These are phyloP conservation scores for Inga laurina DNA, from an alignment of 306 rosid species.

Conservation along the genomic window DNA sequence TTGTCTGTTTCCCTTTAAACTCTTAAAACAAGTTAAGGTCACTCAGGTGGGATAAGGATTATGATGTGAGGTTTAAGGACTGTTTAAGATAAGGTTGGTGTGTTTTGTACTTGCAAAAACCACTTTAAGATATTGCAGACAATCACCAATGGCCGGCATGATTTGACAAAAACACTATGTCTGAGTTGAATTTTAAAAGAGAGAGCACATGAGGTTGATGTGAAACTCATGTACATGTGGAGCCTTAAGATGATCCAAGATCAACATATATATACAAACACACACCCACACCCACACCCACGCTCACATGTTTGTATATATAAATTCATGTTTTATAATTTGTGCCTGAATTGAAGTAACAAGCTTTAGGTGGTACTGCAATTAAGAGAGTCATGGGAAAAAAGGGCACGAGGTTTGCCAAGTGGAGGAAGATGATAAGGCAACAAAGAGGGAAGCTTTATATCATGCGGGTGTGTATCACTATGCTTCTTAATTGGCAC, in stretches of 20 bases:
- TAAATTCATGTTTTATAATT: slow-evolving; percentile 31
- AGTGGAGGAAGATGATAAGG: slow-evolving; percentile 73
- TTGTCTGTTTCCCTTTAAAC: slow-evolving; percentile 20
- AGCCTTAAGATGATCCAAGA: slow-evolving; percentile 31
- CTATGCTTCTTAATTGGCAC: slow-evolving; percentile 83
- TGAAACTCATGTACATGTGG: slow-evolving; percentile 58
- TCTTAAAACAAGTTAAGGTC: slow-evolving; percentile 33
- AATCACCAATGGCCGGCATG: slow-evolving; percentile 70
- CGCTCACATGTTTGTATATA: not conserved
- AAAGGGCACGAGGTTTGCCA: slow-evolving; percentile 55
- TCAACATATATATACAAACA: not conserved
- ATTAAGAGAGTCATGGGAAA: slow-evolving; percentile 28
- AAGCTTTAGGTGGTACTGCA: slow-evolving; percentile 13
- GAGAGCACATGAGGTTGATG: slow-evolving; percentile 55
- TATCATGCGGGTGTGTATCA: slow-evolving; percentile 74
- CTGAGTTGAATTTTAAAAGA: slow-evolving; percentile 44
- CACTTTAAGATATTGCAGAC: slow-evolving; percentile 40
- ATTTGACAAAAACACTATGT: slow-evolving; percentile 43
- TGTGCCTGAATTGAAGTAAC: slow-evolving; percentile 31
- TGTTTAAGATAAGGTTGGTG: slow-evolving; percentile 52
- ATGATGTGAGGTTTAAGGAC: slow-evolving; percentile 47
- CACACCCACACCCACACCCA: not conserved
- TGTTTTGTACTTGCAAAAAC: slow-evolving; percentile 51
- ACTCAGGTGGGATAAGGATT: slow-evolving; percentile 37
- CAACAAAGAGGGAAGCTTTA: slow-evolving; percentile 79